These are phyloP conservation scores for Candida pini DNA, from an alignment of 805 yeast genomes.

Conservation along the genomic window DNA sequence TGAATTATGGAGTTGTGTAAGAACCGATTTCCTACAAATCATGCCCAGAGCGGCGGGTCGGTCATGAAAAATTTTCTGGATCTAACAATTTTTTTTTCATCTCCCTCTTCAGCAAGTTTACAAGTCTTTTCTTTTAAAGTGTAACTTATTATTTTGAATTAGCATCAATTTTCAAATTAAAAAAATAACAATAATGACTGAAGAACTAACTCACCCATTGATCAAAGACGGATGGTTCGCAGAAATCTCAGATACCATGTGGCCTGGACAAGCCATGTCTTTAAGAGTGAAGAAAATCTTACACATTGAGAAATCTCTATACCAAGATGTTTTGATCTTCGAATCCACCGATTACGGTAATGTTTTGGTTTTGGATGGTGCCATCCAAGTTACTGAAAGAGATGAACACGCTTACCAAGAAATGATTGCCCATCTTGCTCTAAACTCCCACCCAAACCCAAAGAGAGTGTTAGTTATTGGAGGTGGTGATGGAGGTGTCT, in stretches of 20 bases:
- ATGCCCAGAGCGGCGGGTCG: too few relatives aligned
- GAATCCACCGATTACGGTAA: slow-evolving; percentile 74
- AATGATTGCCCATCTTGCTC: slow-evolving; percentile 78
- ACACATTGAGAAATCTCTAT: slow-evolving; percentile 61
- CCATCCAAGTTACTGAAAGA: slow-evolving; percentile 83
- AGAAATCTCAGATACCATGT: slow-evolving; percentile 62
- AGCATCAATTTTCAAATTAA: too few relatives aligned
- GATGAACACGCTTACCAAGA: slow-evolving; percentile 96
- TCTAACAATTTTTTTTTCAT: too few relatives aligned
- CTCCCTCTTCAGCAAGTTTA: too few relatives aligned
- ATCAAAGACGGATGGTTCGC: slow-evolving; percentile 74
- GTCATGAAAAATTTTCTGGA: too few relatives aligned
- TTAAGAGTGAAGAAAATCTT: slow-evolving; percentile 58
- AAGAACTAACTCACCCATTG: slow-evolving; percentile 43
- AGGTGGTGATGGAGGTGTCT: slow-evolving; percentile 95
- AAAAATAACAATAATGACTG: too few relatives aligned
- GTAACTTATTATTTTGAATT: too few relatives aligned
- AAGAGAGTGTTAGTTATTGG: slow-evolving; percentile 80
- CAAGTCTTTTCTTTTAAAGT: too few relatives aligned
- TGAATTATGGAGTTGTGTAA: too few relatives aligned
- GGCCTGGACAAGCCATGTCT: slow-evolving; percentile 85
- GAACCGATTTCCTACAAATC: too few relatives aligned
- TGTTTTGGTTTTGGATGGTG: slow-evolving; percentile 85
- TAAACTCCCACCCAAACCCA: slow-evolving; percentile 73
- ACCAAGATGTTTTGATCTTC: slow-evolving; percentile 80